Conservation (phyloP, 169 alveolate species). For the Eimeria falciformis region DNA sequence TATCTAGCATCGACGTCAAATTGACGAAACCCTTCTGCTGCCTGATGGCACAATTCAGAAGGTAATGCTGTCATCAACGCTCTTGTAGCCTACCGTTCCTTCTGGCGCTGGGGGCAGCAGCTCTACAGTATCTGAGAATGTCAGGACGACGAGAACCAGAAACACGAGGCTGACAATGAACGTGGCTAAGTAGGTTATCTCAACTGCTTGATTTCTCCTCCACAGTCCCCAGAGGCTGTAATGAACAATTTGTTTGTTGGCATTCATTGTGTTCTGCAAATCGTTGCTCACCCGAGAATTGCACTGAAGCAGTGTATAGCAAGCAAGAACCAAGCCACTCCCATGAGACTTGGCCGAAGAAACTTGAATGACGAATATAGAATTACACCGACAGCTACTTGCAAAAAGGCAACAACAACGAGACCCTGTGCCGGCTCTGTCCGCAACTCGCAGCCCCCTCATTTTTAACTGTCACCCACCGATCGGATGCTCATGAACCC, state of each 20-base stretch:
- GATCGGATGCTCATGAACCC: slow-evolving; percentile 69
- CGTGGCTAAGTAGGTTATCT: slow-evolving; percentile 43
- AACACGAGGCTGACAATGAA: slow-evolving; percentile 40
- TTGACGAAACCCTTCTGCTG: slow-evolving; percentile 46
- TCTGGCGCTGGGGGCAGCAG: slow-evolving; percentile 67
- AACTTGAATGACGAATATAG: slow-evolving; percentile 53
- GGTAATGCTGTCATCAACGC: slow-evolving; percentile 12
- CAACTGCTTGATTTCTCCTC: slow-evolving; percentile 66
- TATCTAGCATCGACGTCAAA: background rate
- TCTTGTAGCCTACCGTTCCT: slow-evolving; percentile 31
- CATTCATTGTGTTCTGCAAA: background rate
- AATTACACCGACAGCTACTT: slow-evolving; percentile 42
- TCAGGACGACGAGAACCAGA: slow-evolving; percentile 51
- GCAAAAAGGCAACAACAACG: slow-evolving; percentile 61
- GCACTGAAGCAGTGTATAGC: slow-evolving; percentile 48
- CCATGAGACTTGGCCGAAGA: slow-evolving; percentile 72
- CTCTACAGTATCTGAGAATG: slow-evolving; percentile 58
- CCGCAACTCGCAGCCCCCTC: background rate
- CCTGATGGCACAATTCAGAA: background rate
- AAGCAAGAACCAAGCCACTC: slow-evolving; percentile 66
- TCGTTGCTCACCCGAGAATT: slow-evolving; percentile 59
- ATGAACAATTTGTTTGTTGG: background rate
- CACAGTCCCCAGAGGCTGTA: slow-evolving; percentile 74
- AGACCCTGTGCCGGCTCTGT: slow-evolving; percentile 29
- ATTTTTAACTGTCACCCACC: background rate